These are phyloP conservation scores for Rubia tinctorum DNA, from an alignment of 305 asterid genomes.

Conservation along the genomic window DNA sequence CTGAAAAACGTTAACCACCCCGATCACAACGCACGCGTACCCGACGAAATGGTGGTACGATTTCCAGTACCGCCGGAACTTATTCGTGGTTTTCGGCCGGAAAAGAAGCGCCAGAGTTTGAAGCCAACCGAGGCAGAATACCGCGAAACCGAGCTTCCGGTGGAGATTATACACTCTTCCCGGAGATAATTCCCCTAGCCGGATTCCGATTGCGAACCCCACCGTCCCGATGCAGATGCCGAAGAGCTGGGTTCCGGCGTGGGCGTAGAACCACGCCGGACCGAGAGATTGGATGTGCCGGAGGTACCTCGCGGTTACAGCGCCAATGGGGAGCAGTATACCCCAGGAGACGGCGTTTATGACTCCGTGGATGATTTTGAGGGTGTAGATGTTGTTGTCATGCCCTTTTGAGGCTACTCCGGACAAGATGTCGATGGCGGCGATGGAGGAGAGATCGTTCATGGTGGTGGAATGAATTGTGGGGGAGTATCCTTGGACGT, in stretches of 20 bases:
- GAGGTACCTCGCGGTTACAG: constrained; percentile 60
- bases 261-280: constrained; percentile 76
- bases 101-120: constrained; percentile 78
- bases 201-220: constrained; percentile 70
- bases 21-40: constrained; percentile 73
- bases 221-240: constrained; percentile 62
- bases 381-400: constrained; percentile 32
- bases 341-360: constrained; percentile 83
- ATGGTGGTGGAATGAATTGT: constrained; percentile 65
- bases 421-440: constrained; percentile 63
- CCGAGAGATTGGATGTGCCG: constrained; percentile 60
- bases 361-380: constrained; percentile 56
- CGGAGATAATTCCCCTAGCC: constrained; percentile 71
- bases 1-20: constrained; percentile 75
- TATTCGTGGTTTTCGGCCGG: constrained; percentile 77
- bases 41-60: constrained; percentile 95
- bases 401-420: constrained; percentile 41
- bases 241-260: constrained; percentile 67
- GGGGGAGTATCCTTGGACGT: constrained; percentile 95
- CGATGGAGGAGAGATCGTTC: constrained; percentile 60
- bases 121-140: constrained; percentile 72
- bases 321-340: constrained; percentile 66
- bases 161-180: constrained; percentile 65
- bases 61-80: constrained; percentile 83
- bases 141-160: constrained; percentile 69